Evolutionary conservation across 768 basidiomycete species (phyloP).

Genomic region (Phlebiopsis flavidoalba): DNA sequence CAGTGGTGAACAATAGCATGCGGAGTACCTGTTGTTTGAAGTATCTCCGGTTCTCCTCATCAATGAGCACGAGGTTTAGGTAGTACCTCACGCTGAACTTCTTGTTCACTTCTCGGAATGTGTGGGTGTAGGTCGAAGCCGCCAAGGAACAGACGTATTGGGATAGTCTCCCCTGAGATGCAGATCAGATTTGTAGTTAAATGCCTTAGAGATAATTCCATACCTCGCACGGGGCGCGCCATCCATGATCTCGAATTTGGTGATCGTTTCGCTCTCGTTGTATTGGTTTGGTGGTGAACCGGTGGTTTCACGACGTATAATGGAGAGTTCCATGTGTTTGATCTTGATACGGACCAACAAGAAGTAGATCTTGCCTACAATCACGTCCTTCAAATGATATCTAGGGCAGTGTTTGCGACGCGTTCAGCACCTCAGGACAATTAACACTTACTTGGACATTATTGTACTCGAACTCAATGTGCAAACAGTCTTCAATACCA

Average conservation of each 20-base stretch:
- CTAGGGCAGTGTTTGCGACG: constrained; percentile 35
- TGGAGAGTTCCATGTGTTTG: constrained; percentile 99
- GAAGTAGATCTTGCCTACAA: constrained; percentile 99
- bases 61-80: constrained; percentile 93
- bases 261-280: constrained; percentile 98
- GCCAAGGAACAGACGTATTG: constrained; percentile 94
- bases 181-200: neutral
- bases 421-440: neutral
- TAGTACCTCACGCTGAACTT: constrained; percentile 98
- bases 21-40: constrained; percentile 85
- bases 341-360: constrained; percentile 98
- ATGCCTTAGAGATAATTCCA: constrained; percentile 13
- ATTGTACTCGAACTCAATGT: constrained; percentile 99
- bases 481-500: constrained; percentile 97
- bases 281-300: constrained; percentile 98
- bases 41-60: constrained; percentile 96
- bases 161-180: constrained; percentile 88
- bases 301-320: constrained; percentile 95
- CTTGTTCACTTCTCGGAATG: constrained; percentile 99
- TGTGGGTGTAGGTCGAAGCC: constrained; percentile 96
- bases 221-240: constrained; percentile 95
- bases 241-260: constrained; percentile 99
- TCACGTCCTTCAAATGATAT: constrained; percentile 98
- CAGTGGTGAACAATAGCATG: neutral
- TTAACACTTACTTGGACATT: constrained; percentile 83